Evolutionary conservation across 208 protist genomes (phyloP).

Genomic region (Trypanosoma scelopori): DNA sequence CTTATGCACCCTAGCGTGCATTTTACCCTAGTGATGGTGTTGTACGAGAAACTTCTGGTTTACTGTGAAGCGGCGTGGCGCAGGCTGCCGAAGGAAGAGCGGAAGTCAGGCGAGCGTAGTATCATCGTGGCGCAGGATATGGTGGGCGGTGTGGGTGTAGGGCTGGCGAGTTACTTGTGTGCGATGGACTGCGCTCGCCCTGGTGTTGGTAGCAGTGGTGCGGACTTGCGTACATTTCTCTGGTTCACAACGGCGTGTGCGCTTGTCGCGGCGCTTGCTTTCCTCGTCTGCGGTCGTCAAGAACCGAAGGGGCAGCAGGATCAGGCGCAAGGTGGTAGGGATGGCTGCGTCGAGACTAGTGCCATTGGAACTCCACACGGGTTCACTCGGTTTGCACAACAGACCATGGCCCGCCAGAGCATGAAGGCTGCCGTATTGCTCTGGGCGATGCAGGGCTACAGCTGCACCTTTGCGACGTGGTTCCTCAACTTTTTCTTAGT

Average conservation of each 20-base stretch:
- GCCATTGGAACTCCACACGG: slow-evolving; percentile 2
- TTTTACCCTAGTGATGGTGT: slow-evolving; percentile 22
- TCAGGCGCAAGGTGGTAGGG: background rate
- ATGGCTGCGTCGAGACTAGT: background rate
- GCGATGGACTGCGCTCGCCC: background rate
- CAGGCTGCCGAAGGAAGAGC: background rate
- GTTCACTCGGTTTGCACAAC: slow-evolving; percentile 37
- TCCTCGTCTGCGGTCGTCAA: slow-evolving; percentile 20
- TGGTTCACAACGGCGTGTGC: slow-evolving; percentile 25
- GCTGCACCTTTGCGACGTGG: slow-evolving; percentile 8
- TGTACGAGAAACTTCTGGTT: slow-evolving; percentile 22
- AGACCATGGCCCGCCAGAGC: slow-evolving; percentile 48
- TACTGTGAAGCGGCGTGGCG: slow-evolving; percentile 9
- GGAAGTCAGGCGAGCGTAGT: background rate
- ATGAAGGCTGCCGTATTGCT: slow-evolving; percentile 51
- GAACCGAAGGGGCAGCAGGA: background rate
- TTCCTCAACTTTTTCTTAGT: slow-evolving; percentile 30
- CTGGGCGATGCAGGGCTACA: slow-evolving; percentile 36
- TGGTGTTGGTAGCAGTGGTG: background rate
- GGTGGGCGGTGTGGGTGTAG: slow-evolving; percentile 9
- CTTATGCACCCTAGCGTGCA: slow-evolving; percentile 6
- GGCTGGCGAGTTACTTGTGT: slow-evolving; percentile 14
- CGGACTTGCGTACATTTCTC: slow-evolving; percentile 12
- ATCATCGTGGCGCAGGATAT: slow-evolving; percentile 1
- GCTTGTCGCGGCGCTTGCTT: slow-evolving; percentile 4